These are phyloP conservation scores for Ascochyta koolunga DNA, from an alignment of 2,329 filamentous ascomycete species.

Conservation along the genomic window DNA sequence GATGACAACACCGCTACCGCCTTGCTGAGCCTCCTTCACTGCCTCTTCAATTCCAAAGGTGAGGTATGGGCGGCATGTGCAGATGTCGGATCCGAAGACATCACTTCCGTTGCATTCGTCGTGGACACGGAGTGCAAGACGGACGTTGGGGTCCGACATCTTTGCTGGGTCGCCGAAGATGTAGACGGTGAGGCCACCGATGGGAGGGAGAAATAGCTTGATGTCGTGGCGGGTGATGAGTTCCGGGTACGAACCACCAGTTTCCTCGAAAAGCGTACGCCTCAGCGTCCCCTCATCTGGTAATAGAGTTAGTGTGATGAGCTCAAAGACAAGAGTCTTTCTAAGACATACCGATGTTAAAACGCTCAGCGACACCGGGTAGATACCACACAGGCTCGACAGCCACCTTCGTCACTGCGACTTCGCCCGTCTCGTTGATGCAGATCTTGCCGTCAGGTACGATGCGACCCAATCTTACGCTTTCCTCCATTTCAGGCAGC, in stretches of 20 bases:
- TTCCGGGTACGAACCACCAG: slow-evolving; percentile 94
- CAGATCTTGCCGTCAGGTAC: slow-evolving; percentile 86
- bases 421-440: slow-evolving; percentile 81
- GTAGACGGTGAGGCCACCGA: slow-evolving; percentile 94
- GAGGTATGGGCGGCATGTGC: slow-evolving; percentile 92
- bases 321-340: neutral
- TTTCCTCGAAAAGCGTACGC: slow-evolving; percentile 90
- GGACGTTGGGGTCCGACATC: slow-evolving; percentile 84
- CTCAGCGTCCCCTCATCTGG: slow-evolving; percentile 83
- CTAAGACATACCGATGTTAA: slow-evolving; percentile 74
- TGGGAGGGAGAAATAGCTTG: slow-evolving; percentile 93
- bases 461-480: slow-evolving; percentile 78
- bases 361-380: slow-evolving; percentile 77
- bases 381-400: slow-evolving; percentile 80
- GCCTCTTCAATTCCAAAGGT: slow-evolving; percentile 98
- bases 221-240: slow-evolving; percentile 93
- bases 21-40: slow-evolving; percentile 93
- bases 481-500: slow-evolving; percentile 91
- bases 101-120: slow-evolving; percentile 95
- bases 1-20: slow-evolving; percentile 92
- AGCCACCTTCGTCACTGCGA: slow-evolving; percentile 94
- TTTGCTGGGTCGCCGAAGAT: slow-evolving; percentile 95
- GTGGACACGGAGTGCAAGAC: slow-evolving; percentile 83
- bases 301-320: slow-evolving; percentile 31
- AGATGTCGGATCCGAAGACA: slow-evolving; percentile 97